Conservation (phyloP, 257 asterid species). For the Solanum chiquidenum region DNA sequence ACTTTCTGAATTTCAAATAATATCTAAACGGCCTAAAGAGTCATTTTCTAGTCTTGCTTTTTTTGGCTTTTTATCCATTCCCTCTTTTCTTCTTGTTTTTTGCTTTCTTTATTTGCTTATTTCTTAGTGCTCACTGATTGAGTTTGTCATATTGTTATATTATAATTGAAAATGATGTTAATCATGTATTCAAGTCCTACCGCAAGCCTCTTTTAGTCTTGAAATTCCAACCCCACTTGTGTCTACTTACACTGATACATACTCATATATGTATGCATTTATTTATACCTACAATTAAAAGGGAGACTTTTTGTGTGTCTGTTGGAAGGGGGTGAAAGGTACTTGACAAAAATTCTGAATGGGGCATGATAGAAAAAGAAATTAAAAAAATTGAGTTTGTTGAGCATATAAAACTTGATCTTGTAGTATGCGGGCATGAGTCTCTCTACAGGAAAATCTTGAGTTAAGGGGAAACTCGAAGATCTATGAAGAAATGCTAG, state of each 20-base stretch:
- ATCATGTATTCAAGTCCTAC: not conserved
- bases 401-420: no score
- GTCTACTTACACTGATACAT: not conserved
- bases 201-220: not conserved
- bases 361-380: no score
- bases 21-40: not conserved
- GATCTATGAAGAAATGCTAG: not conserved
- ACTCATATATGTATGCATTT: no score
- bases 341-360: no score
- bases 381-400: no score
- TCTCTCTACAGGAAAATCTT: not conserved
- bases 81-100: not conserved
- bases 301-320: no score
- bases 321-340: no score
- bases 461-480: not conserved
- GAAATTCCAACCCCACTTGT: not conserved
- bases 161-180: not conserved
- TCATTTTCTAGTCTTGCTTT: not conserved
- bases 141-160: not conserved
- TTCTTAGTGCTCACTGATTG: not conserved
- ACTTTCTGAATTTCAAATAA: not conserved
- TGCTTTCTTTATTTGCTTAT: not conserved
- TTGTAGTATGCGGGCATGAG: not conserved
- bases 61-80: not conserved
- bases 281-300: not conserved